Conservation (phyloP, 1,284 basidiomycete species). For the Austropuccinia psidii region DNA sequence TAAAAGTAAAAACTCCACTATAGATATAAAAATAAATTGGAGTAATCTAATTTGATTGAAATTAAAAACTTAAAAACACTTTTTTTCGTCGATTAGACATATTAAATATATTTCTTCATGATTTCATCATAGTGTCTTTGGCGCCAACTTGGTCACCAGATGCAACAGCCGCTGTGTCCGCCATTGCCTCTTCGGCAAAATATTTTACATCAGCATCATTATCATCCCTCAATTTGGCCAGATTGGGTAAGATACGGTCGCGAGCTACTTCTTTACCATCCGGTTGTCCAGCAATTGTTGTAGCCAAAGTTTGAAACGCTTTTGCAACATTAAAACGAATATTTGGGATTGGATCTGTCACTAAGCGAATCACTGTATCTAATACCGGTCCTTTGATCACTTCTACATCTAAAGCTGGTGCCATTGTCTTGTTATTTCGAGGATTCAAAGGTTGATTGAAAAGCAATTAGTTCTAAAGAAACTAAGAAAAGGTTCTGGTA, state of each 20-base stretch:
- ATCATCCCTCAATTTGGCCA: slow-evolving; percentile 84
- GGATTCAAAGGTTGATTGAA: not conserved
- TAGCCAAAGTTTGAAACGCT: slow-evolving; percentile 70
- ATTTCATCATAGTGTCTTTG: slow-evolving; percentile 36
- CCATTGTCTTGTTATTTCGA: slow-evolving; percentile 64
- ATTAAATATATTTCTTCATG: too few relatives aligned
- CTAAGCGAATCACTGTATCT: slow-evolving; percentile 72
- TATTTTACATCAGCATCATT: slow-evolving; percentile 89
- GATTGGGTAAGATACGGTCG: slow-evolving; percentile 66
- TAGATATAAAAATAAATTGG: too few relatives aligned
- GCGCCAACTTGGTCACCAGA: slow-evolving; percentile 37
- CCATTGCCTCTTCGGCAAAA: slow-evolving; percentile 50
- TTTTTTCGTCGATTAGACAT: too few relatives aligned
- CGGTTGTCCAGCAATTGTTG: slow-evolving; percentile 58
- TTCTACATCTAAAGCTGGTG: slow-evolving; percentile 78
- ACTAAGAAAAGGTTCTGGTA: slow-evolving; percentile 30
- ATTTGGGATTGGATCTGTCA: slow-evolving; percentile 91
- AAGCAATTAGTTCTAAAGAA: not conserved
- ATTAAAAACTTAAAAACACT: too few relatives aligned
- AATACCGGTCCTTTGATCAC: slow-evolving; percentile 81
- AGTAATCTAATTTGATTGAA: too few relatives aligned
- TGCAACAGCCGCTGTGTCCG: slow-evolving; percentile 39
- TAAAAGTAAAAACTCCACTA: too few relatives aligned
- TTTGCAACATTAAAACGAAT: slow-evolving; percentile 99
- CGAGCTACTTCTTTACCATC: slow-evolving; percentile 69